phyloP scores from a whole-genome alignment of 2,329 filamentous ascomycete genomes.

The Aspergillus aculeatinus region DNA sequence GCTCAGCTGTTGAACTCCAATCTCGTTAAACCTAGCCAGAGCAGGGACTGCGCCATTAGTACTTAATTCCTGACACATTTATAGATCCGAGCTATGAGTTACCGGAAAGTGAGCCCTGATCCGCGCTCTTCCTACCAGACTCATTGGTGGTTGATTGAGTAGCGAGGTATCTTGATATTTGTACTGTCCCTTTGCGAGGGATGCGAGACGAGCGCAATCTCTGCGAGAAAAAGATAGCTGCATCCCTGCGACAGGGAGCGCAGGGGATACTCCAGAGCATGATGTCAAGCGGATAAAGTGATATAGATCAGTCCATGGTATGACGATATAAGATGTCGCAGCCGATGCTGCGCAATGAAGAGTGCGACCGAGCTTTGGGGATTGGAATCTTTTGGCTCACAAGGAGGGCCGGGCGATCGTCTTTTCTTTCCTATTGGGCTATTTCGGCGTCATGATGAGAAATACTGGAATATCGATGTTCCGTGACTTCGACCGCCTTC shows the following conservation, averaged over 20 bases:
- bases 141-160: conserved; percentile 16
- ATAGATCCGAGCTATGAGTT: conserved; percentile 2
- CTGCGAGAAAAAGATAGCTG: conserved; percentile 26
- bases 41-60: conserved; percentile 36
- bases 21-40: conserved; percentile 78
- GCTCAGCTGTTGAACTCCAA: conserved; percentile 92
- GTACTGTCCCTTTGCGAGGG: conserved; percentile 15
- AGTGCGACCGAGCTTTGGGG: not conserved
- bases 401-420: conserved; percentile 1
- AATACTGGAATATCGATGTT: conserved; percentile 14
- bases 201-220: conserved; percentile 24
- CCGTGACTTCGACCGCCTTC: conserved; percentile 18
- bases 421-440: conserved; percentile 22
- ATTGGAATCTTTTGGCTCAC: not conserved
- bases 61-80: conserved; percentile 1
- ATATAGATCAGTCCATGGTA: conserved; percentile 22
- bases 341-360: conserved; percentile 14
- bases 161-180: conserved; percentile 12
- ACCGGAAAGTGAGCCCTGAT: conserved; percentile 31
- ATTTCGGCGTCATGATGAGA: conserved; percentile 14
- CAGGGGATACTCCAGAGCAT: conserved; percentile 31
- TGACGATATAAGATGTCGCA: conserved; percentile 20
- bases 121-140: conserved; percentile 2
- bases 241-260: conserved; percentile 33
- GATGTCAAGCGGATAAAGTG: conserved; percentile 9